These are phyloP conservation scores for Ramaria sp. DNA, from an alignment of 768 basidiomycete species.

Conservation along the genomic window DNA sequence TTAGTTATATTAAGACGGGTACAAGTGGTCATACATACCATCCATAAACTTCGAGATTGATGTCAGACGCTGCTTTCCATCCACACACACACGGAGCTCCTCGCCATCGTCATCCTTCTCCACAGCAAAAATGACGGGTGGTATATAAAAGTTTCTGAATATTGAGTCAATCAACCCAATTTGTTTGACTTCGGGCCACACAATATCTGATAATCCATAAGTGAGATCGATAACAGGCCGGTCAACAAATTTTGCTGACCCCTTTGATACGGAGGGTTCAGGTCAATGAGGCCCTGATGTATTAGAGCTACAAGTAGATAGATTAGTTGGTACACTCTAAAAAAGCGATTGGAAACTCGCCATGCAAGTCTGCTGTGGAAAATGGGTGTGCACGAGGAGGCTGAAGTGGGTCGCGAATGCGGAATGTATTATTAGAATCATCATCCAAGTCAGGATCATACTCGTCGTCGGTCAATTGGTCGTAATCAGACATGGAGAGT, in stretches of 20 bases:
- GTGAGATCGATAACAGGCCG: background rate
- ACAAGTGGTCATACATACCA: slow-evolving; percentile 18
- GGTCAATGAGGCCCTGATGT: slow-evolving; percentile 58
- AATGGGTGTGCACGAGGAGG: slow-evolving; percentile 1
- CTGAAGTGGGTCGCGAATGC: background rate
- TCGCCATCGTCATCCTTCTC: slow-evolving; percentile 29
- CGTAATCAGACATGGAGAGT: slow-evolving; percentile 5
- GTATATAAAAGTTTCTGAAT: slow-evolving; percentile 42
- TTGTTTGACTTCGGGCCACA: slow-evolving; percentile 66
- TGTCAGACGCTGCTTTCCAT: slow-evolving; percentile 43
- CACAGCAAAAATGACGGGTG: slow-evolving; percentile 37
- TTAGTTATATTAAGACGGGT: background rate
- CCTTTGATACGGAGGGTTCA: slow-evolving; percentile 64
- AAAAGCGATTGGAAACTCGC: background rate
- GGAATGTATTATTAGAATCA: background rate
- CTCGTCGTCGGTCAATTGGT: slow-evolving; percentile 1
- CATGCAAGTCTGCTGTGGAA: slow-evolving; percentile 1
- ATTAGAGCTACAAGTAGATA: slow-evolving; percentile 36
- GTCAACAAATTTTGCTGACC: slow-evolving; percentile 27
- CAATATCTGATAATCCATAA: slow-evolving; percentile 41
- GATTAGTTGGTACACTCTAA: background rate
- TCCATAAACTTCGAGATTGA: slow-evolving; percentile 37
- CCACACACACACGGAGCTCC: slow-evolving; percentile 33
- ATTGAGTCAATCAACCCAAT: slow-evolving; percentile 40
- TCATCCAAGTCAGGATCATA: background rate